phyloP scores from a whole-genome alignment of 225 moss, liverwort and hornwort species.

The Pleurozium schreberi region DNA sequence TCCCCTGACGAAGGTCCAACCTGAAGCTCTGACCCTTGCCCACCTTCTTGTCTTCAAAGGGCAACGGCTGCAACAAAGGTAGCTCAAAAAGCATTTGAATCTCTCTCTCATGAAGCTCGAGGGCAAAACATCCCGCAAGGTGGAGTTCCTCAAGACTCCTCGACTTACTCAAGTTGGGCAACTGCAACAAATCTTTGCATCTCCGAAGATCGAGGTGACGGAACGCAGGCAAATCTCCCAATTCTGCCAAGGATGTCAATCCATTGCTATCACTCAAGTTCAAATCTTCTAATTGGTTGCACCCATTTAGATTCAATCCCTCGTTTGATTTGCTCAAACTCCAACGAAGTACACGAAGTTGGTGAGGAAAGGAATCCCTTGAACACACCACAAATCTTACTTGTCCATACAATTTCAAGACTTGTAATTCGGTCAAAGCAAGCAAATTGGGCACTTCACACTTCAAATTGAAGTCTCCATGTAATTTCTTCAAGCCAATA shows the following conservation, averaged over 20 bases:
- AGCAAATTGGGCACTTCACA: fast-evolving
- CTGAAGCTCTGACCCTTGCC: fast-evolving
- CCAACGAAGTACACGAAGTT: fast-evolving
- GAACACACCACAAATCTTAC: fast-evolving
- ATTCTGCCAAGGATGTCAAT: neutral
- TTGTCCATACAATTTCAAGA: fast-evolving
- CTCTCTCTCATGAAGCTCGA: neutral
- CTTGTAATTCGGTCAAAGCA: neutral
- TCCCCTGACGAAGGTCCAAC: neutral
- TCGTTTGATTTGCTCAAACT: fast-evolving
- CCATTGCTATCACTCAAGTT: fast-evolving
- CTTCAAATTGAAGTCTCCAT: fast-evolving
- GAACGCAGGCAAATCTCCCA: neutral
- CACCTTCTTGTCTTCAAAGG: fast-evolving
- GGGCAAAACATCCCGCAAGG: fast-evolving
- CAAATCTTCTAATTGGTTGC: neutral
- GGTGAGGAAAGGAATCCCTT: neutral
- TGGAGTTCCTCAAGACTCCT: neutral
- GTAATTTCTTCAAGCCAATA: fast-evolving
- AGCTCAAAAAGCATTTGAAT: neutral
- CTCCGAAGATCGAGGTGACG: fast-evolving
- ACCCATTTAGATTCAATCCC: neutral
- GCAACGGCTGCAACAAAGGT: neutral
- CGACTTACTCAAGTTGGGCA: neutral
- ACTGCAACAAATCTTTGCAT: fast-evolving